Percentiles rank a stretch among this genome's conserved stretches.
phyloP scores from a whole-genome alignment of 1,284 basidiomycete species.

The Ustilago trichophora region DNA sequence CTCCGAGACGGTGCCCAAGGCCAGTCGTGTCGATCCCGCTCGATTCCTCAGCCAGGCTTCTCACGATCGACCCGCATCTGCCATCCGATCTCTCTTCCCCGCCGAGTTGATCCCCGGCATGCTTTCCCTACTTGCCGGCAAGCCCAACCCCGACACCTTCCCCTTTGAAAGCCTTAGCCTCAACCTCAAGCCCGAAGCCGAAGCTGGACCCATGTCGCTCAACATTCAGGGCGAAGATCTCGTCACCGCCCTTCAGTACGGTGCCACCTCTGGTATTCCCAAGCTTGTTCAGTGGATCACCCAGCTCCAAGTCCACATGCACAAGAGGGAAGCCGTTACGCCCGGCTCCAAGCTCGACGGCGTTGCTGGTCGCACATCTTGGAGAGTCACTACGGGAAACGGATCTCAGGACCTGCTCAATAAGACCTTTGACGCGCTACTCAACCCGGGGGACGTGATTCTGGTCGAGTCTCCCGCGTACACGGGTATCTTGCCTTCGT shows the following conservation, averaged over 20 bases:
- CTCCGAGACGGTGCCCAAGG: slow-evolving; percentile 22
- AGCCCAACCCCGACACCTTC: slow-evolving; percentile 87
- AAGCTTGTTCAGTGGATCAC: slow-evolving; percentile 75
- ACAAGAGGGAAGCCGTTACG: slow-evolving; percentile 71
- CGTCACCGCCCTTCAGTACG: slow-evolving; percentile 68
- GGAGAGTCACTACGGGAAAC: slow-evolving; percentile 79
- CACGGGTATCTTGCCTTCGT: slow-evolving; percentile 59
- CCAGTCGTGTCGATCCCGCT: slow-evolving; percentile 26
- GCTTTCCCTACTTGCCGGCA: slow-evolving; percentile 77
- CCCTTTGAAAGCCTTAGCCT: slow-evolving; percentile 80
- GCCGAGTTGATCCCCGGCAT: slow-evolving; percentile 81
- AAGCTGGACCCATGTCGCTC: slow-evolving; percentile 50
- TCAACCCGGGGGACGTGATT: slow-evolving; percentile 83
- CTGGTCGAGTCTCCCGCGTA: slow-evolving; percentile 88
- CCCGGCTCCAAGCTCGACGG: slow-evolving; percentile 44
- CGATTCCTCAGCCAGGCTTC: slow-evolving; percentile 34
- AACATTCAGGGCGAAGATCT: slow-evolving; percentile 64
- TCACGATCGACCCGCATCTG: slow-evolving; percentile 30
- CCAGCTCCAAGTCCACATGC: slow-evolving; percentile 72
- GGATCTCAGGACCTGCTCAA: slow-evolving; percentile 88
- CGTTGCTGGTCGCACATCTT: slow-evolving; percentile 66
- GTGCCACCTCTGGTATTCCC: slow-evolving; percentile 77
- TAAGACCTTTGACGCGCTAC: slow-evolving; percentile 71
- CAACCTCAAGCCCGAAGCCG: slow-evolving; percentile 67
- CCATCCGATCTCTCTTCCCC: slow-evolving; percentile 75